Evolutionary conservation across 345 rosid genomes (phyloP).

Genomic region (Brassica juncea): DNA sequence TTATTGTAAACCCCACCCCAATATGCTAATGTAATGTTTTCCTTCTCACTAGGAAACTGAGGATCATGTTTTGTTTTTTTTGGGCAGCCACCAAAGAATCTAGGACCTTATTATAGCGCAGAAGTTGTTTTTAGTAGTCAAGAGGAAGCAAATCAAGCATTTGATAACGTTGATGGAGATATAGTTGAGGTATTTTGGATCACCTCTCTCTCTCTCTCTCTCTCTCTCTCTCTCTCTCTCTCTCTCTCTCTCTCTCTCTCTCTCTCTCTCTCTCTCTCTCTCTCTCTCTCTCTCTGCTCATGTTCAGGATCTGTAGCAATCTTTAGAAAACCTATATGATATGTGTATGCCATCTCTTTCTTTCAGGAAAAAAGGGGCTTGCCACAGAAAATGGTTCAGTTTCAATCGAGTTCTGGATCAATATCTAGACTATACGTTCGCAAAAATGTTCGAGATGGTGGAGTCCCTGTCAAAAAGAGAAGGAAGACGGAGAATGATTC

Average conservation of each 20-base stretch:
- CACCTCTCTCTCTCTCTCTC: too few relatives aligned
- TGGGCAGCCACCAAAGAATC: slow-evolving; percentile 56
- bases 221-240: too few relatives aligned
- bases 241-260: neutral
- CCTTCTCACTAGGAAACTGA: neutral
- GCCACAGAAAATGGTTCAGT: slow-evolving; percentile 54
- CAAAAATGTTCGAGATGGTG: slow-evolving; percentile 46
- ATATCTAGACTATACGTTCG: slow-evolving; percentile 55
- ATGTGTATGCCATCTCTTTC: neutral
- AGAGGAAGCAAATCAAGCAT: slow-evolving; percentile 67
- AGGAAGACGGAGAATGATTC: slow-evolving; percentile 34
- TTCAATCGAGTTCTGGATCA: slow-evolving; percentile 43
- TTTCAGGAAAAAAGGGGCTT: slow-evolving; percentile 65
- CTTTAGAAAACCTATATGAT: neutral
- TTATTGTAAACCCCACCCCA: neutral
- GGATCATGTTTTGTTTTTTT: slow-evolving; percentile 16
- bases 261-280: neutral
- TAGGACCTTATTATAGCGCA: slow-evolving; percentile 54
- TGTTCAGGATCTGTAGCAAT: slow-evolving; percentile 7
- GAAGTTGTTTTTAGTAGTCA: slow-evolving; percentile 50
- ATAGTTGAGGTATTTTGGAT: slow-evolving; percentile 52
- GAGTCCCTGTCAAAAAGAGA: slow-evolving; percentile 41
- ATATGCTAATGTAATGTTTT: neutral
- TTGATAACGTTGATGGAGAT: slow-evolving; percentile 52
- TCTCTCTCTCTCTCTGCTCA: neutral